These are phyloP conservation scores for Fusarium nematophilum DNA, from an alignment of 2,329 filamentous ascomycete genomes.

Conservation along the genomic window DNA sequence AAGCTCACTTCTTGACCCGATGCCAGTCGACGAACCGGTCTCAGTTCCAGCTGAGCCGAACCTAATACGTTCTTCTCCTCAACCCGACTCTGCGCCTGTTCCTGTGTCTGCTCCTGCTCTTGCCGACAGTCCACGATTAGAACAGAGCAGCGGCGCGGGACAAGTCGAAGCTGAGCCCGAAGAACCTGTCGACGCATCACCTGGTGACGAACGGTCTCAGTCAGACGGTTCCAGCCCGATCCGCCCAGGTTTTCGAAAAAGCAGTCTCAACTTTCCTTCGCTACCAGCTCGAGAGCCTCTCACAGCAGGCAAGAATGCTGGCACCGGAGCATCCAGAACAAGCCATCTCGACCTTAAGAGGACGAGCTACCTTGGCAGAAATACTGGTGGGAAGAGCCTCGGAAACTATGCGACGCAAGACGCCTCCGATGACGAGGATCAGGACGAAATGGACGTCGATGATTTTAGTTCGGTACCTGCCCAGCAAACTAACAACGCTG, in stretches of 20 bases:
- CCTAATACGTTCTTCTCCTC: conserved; percentile 33
- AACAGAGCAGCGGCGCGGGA: conserved; percentile 10
- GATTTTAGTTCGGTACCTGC: conserved; percentile 52
- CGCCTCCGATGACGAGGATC: conserved; percentile 57
- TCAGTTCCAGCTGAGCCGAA: conserved; percentile 34
- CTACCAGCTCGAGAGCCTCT: conserved; percentile 91
- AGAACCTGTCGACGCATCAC: conserved; percentile 19
- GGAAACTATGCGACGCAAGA: conserved; percentile 62
- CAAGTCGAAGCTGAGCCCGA: conserved; percentile 23
- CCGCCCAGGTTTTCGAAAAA: conserved; percentile 85
- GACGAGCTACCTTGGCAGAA: conserved; percentile 78
- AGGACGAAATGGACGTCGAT: conserved; percentile 66
- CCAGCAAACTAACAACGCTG: conserved; percentile 55
- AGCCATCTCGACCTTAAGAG: conserved; percentile 82
- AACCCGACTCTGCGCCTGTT: conserved; percentile 5
- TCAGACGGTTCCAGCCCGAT: conserved; percentile 81
- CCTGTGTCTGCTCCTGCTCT: conserved; percentile 45
- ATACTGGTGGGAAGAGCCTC: conserved; percentile 79
- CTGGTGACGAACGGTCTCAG: conserved; percentile 66
- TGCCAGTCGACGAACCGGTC: conserved; percentile 24
- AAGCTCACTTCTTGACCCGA: conserved; percentile 33
- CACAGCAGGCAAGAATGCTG: conserved; percentile 84
- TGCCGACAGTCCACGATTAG: conserved; percentile 43
- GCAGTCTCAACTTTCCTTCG: conserved; percentile 93
- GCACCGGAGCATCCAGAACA: conserved; percentile 75